Evolutionary conservation across 306 rosid species (phyloP).

Genomic region (Lablab purpureus): DNA sequence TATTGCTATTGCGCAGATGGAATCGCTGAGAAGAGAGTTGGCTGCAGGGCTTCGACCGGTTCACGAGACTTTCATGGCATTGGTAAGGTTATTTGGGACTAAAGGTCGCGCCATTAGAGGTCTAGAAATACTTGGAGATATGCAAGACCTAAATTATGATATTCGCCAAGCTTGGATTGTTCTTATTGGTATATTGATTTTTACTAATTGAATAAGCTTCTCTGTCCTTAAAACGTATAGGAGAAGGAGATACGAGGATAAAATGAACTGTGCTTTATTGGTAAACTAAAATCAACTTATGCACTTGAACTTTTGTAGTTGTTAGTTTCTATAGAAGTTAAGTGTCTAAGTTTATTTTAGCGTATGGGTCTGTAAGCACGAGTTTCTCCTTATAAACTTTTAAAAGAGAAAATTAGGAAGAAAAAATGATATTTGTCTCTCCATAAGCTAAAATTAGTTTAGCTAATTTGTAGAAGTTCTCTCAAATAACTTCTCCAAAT

Average conservation of each 20-base stretch:
- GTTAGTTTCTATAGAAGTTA: not conserved
- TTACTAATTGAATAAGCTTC: not conserved
- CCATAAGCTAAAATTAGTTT: too few relatives aligned
- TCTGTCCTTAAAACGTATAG: not conserved
- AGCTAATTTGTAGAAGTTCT: too few relatives aligned
- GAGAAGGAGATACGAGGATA: not conserved
- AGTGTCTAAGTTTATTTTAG: not conserved
- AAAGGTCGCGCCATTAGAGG: conserved; percentile 75
- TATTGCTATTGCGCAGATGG: conserved; percentile 57
- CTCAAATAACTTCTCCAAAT: too few relatives aligned
- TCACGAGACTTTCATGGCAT: conserved; percentile 82
- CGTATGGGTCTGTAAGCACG: not conserved
- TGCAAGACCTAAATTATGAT: conserved; percentile 62
- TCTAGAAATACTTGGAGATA: conserved; percentile 81
- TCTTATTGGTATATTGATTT: conserved; percentile 63
- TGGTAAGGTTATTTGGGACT: conserved; percentile 78
- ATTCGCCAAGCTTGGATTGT: conserved; percentile 53
- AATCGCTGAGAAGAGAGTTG: conserved; percentile 79
- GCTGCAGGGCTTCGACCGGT: conserved; percentile 92
- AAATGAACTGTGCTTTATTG: not conserved
- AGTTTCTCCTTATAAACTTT: too few relatives aligned
- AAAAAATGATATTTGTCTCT: too few relatives aligned
- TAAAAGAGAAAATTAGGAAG: too few relatives aligned
- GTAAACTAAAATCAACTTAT: not conserved
- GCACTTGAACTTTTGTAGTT: not conserved